Percentiles rank a stretch among this genome's conserved stretches.
These are phyloP conservation scores for Suillus cothurnatus DNA, from an alignment of 768 basidiomycete species.

Conservation along the genomic window DNA sequence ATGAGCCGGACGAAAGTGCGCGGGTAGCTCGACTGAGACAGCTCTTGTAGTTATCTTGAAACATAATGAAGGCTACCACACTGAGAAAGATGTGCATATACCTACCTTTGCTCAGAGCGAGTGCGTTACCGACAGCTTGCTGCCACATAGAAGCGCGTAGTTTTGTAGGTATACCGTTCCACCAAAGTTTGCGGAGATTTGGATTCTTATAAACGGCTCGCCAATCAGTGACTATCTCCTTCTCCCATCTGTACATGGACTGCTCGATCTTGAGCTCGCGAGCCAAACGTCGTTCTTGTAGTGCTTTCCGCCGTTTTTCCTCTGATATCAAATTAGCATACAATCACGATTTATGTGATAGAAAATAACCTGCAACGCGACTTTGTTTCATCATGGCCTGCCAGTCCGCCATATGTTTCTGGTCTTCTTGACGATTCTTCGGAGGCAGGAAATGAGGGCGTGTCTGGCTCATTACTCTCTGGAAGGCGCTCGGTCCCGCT, in stretches of 20 bases:
- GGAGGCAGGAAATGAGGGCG: constrained; percentile 86
- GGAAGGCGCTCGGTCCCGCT: constrained; percentile 67
- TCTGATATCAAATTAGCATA: constrained; percentile 42
- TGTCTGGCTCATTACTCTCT: constrained; percentile 82
- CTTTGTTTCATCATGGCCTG: constrained; percentile 86
- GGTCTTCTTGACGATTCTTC: constrained; percentile 74
- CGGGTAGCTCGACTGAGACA: constrained; percentile 77
- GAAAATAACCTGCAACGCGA: constrained; percentile 62
- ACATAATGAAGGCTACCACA: constrained; percentile 9
- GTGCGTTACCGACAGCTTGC: constrained; percentile 78
- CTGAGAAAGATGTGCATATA: background rate
- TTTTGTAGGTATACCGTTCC: constrained; percentile 85
- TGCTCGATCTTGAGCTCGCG: constrained; percentile 73
- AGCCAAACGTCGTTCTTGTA: constrained; percentile 61
- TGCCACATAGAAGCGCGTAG: constrained; percentile 83
- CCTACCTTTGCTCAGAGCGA: constrained; percentile 81
- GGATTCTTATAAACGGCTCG: constrained; percentile 68
- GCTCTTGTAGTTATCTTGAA: constrained; percentile 67
- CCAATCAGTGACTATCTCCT: constrained; percentile 83
- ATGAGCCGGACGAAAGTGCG: constrained; percentile 62
- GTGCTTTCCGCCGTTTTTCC: constrained; percentile 65
- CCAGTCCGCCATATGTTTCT: constrained; percentile 85
- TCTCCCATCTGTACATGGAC: constrained; percentile 75
- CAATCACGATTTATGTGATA: constrained; percentile 2
- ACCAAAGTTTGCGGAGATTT: constrained; percentile 74